Conservation (phyloP, 495 filamentous ascomycete species). For the Penicillium canariense region DNA sequence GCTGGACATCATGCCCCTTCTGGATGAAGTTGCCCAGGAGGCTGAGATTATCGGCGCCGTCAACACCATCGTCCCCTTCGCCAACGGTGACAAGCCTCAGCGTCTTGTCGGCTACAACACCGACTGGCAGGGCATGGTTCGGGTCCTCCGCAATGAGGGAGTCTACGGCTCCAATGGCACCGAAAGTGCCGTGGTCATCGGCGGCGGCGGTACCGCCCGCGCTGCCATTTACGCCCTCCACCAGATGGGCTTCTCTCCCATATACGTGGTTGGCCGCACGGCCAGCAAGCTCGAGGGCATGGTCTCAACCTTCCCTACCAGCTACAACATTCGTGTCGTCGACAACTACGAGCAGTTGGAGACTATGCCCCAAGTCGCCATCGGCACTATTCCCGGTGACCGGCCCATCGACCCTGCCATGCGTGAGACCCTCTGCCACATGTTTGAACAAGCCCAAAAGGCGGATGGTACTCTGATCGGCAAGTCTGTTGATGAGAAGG, state of each 20-base stretch:
- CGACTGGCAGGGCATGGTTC: constrained; percentile 92
- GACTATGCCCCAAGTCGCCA: constrained; percentile 64
- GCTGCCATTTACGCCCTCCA: constrained; percentile 89
- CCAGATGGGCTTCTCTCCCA: constrained; percentile 75
- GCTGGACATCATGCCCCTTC: constrained; percentile 74
- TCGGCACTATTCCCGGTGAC: constrained; percentile 90
- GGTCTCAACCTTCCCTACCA: constrained; percentile 66
- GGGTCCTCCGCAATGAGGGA: constrained; percentile 72
- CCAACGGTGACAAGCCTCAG: constrained; percentile 34
- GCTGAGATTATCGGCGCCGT: constrained; percentile 86
- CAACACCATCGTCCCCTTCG: constrained; percentile 79
- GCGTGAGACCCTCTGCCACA: constrained; percentile 63
- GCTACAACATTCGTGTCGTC: constrained; percentile 70
- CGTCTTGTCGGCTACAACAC: constrained; percentile 85
- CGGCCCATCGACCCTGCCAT: constrained; percentile 73
- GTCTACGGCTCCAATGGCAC: constrained; percentile 44
- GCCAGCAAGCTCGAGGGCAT: constrained; percentile 63
- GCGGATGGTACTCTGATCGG: constrained; percentile 29
- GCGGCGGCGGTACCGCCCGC: constrained; percentile 86
- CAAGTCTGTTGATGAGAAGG: constrained; percentile 28
- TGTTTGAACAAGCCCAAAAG: constrained; percentile 53
- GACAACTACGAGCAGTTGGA: constrained; percentile 49
- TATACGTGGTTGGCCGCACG: constrained; percentile 85
- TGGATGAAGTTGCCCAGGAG: constrained; percentile 76
- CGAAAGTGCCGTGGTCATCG: constrained; percentile 62